These are phyloP conservation scores for Colletotrichum caudatum DNA, from an alignment of 2,329 filamentous ascomycete species.

Conservation along the genomic window DNA sequence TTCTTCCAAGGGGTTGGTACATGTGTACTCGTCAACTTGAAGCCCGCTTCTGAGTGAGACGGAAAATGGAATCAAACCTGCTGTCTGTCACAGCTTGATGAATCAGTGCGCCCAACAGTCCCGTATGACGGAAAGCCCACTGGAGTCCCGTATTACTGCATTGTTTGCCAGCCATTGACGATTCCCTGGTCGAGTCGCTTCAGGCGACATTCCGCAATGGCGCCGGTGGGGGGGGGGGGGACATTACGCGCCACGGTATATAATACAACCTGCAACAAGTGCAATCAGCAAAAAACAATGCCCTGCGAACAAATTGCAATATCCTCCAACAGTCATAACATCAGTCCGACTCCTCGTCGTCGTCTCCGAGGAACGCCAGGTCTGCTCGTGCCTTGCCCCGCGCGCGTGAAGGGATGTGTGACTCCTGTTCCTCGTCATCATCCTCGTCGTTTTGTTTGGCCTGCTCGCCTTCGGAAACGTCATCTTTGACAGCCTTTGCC, in stretches of 20 bases:
- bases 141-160: constrained; percentile 1
- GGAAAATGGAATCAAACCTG: neutral
- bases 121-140: constrained; percentile 11
- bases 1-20: neutral
- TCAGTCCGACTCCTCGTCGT: constrained; percentile 72
- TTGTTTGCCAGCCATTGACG: neutral
- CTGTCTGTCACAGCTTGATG: neutral
- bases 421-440: constrained; percentile 49
- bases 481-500: constrained; percentile 47
- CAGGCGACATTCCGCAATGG: constrained; percentile 34
- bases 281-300: constrained; percentile 26
- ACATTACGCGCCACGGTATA: constrained; percentile 20
- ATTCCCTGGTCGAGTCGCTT: constrained; percentile 2
- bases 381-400: constrained; percentile 63
- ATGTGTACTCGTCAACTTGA: constrained; percentile 7
- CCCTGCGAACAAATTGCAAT: neutral
- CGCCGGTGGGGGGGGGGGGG: neutral
- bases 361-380: constrained; percentile 75
- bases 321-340: neutral
- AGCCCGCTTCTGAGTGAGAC: constrained; percentile 22
- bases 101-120: neutral
- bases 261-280: constrained; percentile 31
- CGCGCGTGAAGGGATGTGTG: constrained; percentile 56
- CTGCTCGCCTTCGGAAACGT: constrained; percentile 49
- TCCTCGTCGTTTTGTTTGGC: constrained; percentile 46